Evolutionary conservation across 169 alveolate species (phyloP), one percentile per base, ranked within the genome.

Genomic region (Plasmodium falciparum): DNA sequence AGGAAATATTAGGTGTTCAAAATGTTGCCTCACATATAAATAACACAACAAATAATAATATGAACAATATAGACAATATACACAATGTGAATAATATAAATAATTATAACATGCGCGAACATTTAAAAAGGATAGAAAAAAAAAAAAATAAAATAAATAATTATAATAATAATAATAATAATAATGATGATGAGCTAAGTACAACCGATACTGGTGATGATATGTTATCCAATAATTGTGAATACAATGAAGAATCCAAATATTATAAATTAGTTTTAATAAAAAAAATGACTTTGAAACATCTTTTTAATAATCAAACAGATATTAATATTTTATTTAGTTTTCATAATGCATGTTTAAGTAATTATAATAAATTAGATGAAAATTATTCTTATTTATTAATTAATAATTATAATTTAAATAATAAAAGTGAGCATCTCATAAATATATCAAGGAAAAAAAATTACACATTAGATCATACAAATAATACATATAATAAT

Each of bases 1-100:
- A 83, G 12, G 91, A 83, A 69, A 69, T 83, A 7, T 69, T 83
- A 54, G 91, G 91, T 6, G 91, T 83, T n/a, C 78, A 59, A 15
- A 78, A n/a, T 24, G 58, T 66, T 26, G 58, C 54, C 22, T 12
- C 11, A 2, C 67, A 11, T 12, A 67, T 33, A 67, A 24, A 63
- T 63, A 8, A 24, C n/a, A 43, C 22, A 2, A 15, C 17, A 24
- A 24, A 24, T 20, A 61, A 17, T 20, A 15, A 15, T 54, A 15
- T 13, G 8, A 15, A 15, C n/a, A 52, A 52, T 52, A 33, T 24
- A 2, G 2, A 24, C 2, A 24, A 24, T 24, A 24, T 24, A 2
- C 0, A 24, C 29, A 24, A 24, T 24, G 2, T 39, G 47, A 9
- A 15, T 54, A 15, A 15, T 17, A 54, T 54, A 54, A 54, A 54